Evolutionary conservation across 2,329 filamentous ascomycete species (phyloP).

Genomic region (Fusarium austroafricanum): DNA sequence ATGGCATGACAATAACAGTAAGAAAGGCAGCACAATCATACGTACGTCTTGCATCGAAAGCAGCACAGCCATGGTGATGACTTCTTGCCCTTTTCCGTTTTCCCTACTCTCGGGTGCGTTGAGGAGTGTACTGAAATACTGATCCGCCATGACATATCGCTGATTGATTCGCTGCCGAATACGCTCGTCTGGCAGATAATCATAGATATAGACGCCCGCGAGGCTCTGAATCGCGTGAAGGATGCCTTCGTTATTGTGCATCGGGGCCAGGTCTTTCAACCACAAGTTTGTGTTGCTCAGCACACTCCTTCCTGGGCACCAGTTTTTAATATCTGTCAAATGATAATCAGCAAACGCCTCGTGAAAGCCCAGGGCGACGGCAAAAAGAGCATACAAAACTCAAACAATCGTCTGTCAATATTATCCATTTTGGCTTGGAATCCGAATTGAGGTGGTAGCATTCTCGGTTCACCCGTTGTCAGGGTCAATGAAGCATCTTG

Average conservation of each 20-base stretch:
- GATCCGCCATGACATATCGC: constrained; percentile 48
- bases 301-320: constrained; percentile 56
- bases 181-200: constrained; percentile 51
- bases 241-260: constrained; percentile 52
- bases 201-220: constrained; percentile 56
- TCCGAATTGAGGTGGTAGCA: constrained; percentile 49
- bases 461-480: constrained; percentile 37
- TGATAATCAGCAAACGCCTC: constrained; percentile 7
- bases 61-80: constrained; percentile 53
- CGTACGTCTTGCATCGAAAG: constrained; percentile 56
- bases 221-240: constrained; percentile 55
- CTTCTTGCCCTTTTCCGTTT: constrained; percentile 46
- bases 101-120: constrained; percentile 36
- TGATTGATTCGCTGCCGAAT: constrained; percentile 51
- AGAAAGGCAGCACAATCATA: not conserved
- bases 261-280: constrained; percentile 55
- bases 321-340: constrained; percentile 52
- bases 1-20: not conserved
- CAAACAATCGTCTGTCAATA: constrained; percentile 50
- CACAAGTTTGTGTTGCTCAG: constrained; percentile 54
- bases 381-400: constrained; percentile 50
- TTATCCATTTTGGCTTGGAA: constrained; percentile 50
- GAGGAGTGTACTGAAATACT: constrained; percentile 48
- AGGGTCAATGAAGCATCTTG: constrained; percentile 20
- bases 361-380: not conserved